A percentile compares a stretch with the other conserved stretches of the same genome.
phyloP scores from a whole-genome alignment of 371 early-diverging fungal species.

The Parasitella parasitica region DNA sequence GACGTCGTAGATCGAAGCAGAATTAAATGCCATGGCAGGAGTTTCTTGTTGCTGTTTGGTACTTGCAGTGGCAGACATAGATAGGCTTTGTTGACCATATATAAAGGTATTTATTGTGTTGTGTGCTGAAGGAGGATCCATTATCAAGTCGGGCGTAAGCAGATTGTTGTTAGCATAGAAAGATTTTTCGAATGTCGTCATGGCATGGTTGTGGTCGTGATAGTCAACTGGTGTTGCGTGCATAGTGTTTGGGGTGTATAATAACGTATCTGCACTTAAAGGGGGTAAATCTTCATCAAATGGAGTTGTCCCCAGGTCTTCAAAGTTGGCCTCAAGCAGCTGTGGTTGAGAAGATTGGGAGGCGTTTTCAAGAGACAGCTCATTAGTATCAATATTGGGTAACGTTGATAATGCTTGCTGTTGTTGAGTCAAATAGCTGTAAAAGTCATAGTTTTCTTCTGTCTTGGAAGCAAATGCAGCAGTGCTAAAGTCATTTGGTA shows the following conservation, averaged over 20 bases:
- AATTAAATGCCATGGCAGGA: background rate
- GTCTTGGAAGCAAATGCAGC: background rate
- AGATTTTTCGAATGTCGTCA: slow-evolving; percentile 1
- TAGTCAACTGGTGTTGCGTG: slow-evolving; percentile 2
- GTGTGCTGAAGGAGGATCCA: background rate
- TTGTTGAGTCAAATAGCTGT: slow-evolving; percentile 5
- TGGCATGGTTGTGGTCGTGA: background rate
- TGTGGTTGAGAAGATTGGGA: background rate
- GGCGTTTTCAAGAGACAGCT: background rate
- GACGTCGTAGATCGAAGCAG: slow-evolving; percentile 14
- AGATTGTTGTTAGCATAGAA: background rate
- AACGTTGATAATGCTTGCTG: background rate
- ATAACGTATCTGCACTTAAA: slow-evolving; percentile 4
- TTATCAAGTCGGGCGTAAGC: slow-evolving; percentile 2
- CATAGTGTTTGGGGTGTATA: slow-evolving; percentile 1
- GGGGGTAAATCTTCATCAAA: slow-evolving; percentile 13
- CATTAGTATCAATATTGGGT: slow-evolving; percentile 10
- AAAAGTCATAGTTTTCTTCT: slow-evolving; percentile 8
- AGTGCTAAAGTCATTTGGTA: background rate
- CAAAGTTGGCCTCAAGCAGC: background rate
- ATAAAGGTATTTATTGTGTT: background rate
- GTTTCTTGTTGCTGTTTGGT: background rate
- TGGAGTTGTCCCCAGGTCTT: background rate
- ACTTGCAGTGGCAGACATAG: background rate
- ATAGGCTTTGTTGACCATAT: background rate